Conservation (phyloP, 345 rosid genomes). For the Acer negundo region DNA sequence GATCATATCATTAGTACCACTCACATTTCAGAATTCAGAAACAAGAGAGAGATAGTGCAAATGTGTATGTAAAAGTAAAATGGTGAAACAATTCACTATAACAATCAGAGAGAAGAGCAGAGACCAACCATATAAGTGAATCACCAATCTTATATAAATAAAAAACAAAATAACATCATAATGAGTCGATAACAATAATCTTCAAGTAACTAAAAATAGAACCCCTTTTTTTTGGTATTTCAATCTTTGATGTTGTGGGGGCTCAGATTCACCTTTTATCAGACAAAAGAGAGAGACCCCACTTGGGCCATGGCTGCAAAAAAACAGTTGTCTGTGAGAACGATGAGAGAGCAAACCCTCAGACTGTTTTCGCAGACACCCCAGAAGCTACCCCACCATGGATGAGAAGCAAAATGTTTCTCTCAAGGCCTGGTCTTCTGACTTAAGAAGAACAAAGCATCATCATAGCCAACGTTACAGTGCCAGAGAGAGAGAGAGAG, state of each 20-base stretch:
- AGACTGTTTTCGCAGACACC: too few species aligned
- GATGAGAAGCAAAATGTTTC: neutral
- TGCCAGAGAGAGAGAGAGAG: neutral
- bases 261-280: slow-evolving; percentile 1
- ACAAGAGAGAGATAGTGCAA: too few species aligned
- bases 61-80: too few species aligned
- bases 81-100: neutral
- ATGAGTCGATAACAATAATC: neutral
- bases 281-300: neutral
- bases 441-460: neutral
- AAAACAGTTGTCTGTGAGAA: neutral
- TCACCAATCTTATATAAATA: neutral
- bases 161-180: neutral
- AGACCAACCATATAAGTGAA: neutral
- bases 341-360: too few species aligned
- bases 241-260: neutral
- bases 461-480: slow-evolving; percentile 13
- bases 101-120: slow-evolving; percentile 5
- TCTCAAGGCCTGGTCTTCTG: neutral
- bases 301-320: neutral
- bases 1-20: too few species aligned
- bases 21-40: too few species aligned
- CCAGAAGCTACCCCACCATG: slow-evolving; percentile 19
- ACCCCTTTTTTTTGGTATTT: too few species aligned
- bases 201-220: neutral